These are phyloP conservation scores for Ilyonectria mors-panacis DNA, from an alignment of 2,329 filamentous ascomycete species.

Conservation along the genomic window DNA sequence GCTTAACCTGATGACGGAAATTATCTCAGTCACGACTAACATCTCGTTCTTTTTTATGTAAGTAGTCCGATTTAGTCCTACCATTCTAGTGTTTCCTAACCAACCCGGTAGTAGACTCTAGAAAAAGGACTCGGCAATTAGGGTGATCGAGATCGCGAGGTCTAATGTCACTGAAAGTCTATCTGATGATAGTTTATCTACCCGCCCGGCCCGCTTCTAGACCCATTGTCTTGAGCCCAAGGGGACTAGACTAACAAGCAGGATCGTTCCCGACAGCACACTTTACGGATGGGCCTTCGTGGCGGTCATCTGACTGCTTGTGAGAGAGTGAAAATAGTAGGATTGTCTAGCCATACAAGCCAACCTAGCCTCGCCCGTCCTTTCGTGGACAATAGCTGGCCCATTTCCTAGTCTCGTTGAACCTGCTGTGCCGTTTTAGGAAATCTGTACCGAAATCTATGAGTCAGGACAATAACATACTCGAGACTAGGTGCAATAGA, in stretches of 20 bases:
- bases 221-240: background rate
- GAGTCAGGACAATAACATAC: background rate
- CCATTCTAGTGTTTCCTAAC: background rate
- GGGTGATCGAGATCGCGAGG: background rate
- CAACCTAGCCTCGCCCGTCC: background rate
- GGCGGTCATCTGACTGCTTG: background rate
- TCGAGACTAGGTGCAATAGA: too few species aligned
- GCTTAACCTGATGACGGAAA: background rate
- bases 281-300: background rate
- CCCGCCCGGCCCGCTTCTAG: slow-evolving; percentile 6
- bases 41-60: background rate
- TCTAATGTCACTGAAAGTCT: background rate
- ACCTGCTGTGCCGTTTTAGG: background rate
- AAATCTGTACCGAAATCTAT: background rate
- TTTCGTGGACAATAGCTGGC: background rate
- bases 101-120: background rate
- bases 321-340: background rate
- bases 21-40: background rate
- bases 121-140: background rate
- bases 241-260: background rate
- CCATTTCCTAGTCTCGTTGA: background rate
- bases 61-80: background rate
- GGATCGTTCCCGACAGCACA: background rate
- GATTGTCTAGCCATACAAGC: background rate
- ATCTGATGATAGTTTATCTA: background rate